Evolutionary conservation across 495 filamentous ascomycete genomes (phyloP).

Genomic region (Aspergillus wentii): DNA sequence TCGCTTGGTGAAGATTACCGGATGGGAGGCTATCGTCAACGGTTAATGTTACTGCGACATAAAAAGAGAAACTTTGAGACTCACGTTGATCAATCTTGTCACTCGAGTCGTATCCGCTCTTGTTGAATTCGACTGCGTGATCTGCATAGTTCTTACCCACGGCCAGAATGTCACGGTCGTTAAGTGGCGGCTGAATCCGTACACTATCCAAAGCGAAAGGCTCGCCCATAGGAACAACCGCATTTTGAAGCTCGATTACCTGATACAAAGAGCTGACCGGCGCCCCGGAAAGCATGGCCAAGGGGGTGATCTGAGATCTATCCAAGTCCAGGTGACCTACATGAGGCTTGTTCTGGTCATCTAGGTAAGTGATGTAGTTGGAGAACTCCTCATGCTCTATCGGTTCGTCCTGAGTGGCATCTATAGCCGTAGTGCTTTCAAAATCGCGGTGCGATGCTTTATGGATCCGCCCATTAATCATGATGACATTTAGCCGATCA

Average conservation of each 20-base stretch:
- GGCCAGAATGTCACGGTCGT: slow-evolving; percentile 46
- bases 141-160: slow-evolving; percentile 54
- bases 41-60: not conserved
- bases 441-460: slow-evolving; percentile 16
- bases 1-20: slow-evolving; percentile 52
- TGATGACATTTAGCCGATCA: slow-evolving; percentile 37
- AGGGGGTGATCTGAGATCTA: slow-evolving; percentile 33
- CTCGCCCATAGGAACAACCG: slow-evolving; percentile 9
- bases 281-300: slow-evolving; percentile 44
- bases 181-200: slow-evolving; percentile 41
- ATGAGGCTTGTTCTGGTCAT: slow-evolving; percentile 14
- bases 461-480: slow-evolving; percentile 45
- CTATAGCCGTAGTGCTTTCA: not conserved
- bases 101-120: slow-evolving; percentile 45
- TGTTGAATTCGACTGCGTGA: slow-evolving; percentile 47
- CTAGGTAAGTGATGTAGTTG: slow-evolving; percentile 20
- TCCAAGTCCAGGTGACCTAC: slow-evolving; percentile 45
- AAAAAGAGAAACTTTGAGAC: not conserved
- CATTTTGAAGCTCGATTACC: slow-evolving; percentile 31
- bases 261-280: slow-evolving; percentile 43
- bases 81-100: slow-evolving; percentile 31
- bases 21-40: slow-evolving; percentile 26
- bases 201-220: slow-evolving; percentile 31
- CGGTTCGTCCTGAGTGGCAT: not conserved
- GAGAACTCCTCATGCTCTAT: slow-evolving; percentile 2